Evolutionary conservation across 192 early-diverging fungal genomes (phyloP).

Genomic region (Coemansia sp.): DNA sequence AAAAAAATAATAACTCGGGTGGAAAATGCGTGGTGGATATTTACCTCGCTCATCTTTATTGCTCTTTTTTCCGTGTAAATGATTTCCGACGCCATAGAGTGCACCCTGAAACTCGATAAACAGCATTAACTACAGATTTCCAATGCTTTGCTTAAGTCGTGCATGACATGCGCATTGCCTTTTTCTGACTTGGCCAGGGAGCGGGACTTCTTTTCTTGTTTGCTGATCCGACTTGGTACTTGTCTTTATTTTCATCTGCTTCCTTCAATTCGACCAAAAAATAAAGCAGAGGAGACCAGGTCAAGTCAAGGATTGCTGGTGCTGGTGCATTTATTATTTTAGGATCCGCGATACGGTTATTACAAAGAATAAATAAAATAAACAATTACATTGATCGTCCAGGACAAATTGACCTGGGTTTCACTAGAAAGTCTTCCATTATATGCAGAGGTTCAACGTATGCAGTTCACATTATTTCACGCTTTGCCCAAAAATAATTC

Average conservation of each 20-base stretch:
- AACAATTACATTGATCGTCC: conserved; percentile 12
- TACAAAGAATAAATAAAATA: conserved; percentile 3
- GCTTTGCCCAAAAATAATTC: not conserved
- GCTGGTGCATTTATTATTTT: not conserved
- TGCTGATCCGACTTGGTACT: not conserved
- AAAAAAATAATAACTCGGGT: too few species aligned
- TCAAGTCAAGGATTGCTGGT: not conserved
- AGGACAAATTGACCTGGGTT: not conserved
- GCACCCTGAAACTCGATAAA: not conserved
- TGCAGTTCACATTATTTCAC: not conserved
- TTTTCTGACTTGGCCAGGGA: not conserved
- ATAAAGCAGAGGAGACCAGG: not conserved
- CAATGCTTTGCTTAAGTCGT: not conserved
- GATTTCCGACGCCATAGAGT: not conserved
- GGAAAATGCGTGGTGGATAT: too few species aligned
- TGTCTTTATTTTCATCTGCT: not conserved
- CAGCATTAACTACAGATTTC: too few species aligned
- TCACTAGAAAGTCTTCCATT: not conserved
- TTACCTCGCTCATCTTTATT: too few species aligned
- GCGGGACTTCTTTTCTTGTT: not conserved
- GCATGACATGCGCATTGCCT: not conserved
- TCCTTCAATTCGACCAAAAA: not conserved
- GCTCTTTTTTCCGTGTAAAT: not conserved
- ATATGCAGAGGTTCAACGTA: not conserved
- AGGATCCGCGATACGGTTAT: not conserved